phyloP scores from a whole-genome alignment of 2,329 filamentous ascomycete genomes.

The Bipolaris gigantea region DNA sequence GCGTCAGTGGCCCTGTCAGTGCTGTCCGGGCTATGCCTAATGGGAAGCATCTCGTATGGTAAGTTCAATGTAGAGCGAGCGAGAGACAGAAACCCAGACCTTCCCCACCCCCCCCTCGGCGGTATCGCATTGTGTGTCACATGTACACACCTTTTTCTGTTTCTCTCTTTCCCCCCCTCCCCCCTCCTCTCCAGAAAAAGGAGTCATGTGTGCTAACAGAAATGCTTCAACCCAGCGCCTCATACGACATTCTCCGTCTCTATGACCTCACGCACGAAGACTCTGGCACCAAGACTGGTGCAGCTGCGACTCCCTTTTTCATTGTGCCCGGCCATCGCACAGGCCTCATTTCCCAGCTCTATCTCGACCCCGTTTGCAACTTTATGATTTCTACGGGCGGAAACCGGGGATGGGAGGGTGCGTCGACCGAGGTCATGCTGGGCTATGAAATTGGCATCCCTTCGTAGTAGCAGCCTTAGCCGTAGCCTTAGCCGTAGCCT shows the following conservation, averaged over 20 bases:
- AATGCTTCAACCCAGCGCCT: slow-evolving; percentile 61
- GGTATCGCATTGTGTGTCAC: not conserved
- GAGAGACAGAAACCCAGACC: not conserved
- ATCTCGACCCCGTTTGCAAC: slow-evolving; percentile 81
- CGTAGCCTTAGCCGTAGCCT: no score
- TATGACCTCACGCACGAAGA: slow-evolving; percentile 74
- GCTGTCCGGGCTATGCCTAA: slow-evolving; percentile 90
- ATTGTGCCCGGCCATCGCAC: slow-evolving; percentile 90
- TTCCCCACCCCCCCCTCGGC: not conserved
- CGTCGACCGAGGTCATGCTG: slow-evolving; percentile 83
- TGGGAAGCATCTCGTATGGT: slow-evolving; percentile 87
- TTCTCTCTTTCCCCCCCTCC: no score
- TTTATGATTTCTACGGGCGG: slow-evolving; percentile 93
- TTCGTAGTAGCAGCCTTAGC: slow-evolving; percentile 23
- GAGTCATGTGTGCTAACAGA: slow-evolving; percentile 12
- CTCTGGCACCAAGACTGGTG: slow-evolving; percentile 64
- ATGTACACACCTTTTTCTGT: not conserved
- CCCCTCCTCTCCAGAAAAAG: not conserved
- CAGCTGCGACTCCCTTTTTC: slow-evolving; percentile 81
- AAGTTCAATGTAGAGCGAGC: slow-evolving; percentile 30
- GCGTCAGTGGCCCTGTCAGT: slow-evolving; percentile 85
- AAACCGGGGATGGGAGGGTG: slow-evolving; percentile 93
- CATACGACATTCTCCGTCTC: slow-evolving; percentile 87
- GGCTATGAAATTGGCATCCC: slow-evolving; percentile 82
- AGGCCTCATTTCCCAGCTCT: slow-evolving; percentile 83